These are phyloP conservation scores for Plasmodium malariae DNA, from an alignment of 169 alveolate genomes.

Conservation along the genomic window DNA sequence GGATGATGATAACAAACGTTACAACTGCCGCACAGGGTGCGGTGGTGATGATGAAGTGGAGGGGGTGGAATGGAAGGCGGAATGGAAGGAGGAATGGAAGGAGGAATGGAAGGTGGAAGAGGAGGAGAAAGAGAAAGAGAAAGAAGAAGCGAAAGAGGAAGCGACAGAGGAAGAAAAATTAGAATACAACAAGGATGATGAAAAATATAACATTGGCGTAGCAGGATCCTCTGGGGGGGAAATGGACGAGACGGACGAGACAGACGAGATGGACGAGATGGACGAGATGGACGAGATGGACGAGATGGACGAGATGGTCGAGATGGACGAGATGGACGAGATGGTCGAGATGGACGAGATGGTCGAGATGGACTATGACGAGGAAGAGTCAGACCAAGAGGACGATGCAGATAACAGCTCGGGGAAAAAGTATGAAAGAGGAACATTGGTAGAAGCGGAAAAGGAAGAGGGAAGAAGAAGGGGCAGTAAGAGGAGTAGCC, in stretches of 20 bases:
- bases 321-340: not conserved
- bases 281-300: not conserved
- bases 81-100: no score
- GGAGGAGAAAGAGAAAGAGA: not conserved
- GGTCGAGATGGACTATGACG: no score
- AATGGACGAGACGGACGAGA: not conserved
- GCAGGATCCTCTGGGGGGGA: not conserved
- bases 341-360: not conserved
- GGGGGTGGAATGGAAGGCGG: not conserved
- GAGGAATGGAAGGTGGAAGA: no score
- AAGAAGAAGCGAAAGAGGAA: not conserved
- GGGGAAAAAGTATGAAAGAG: no score
- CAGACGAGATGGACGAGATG: not conserved
- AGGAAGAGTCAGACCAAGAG: no score
- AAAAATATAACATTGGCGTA: not conserved
- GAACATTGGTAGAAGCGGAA: no score
- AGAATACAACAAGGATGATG: not conserved
- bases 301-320: not conserved
- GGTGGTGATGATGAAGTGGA: not conserved
- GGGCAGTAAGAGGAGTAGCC: not conserved
- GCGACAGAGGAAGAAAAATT: not conserved
- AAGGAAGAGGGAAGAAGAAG: not conserved
- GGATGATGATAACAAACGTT: not conserved
- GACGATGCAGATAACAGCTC: no score
- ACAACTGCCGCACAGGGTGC: not conserved